Evolutionary conservation across 2,329 filamentous ascomycete species (phyloP).

Genomic region (Alternaria tenuissima): DNA sequence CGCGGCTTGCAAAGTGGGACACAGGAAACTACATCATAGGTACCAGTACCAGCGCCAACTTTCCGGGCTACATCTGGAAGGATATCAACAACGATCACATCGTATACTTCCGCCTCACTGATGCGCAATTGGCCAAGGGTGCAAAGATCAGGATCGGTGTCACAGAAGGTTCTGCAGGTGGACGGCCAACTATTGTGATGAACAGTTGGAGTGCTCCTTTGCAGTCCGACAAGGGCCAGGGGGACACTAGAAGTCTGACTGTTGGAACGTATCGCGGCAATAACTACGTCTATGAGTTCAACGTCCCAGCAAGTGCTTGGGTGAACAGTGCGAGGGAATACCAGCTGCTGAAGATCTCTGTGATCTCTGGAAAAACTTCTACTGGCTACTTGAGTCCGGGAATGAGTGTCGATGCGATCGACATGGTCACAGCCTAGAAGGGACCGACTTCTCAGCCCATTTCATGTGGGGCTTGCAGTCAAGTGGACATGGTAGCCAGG

Average conservation of each 20-base stretch:
- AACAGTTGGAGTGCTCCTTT: slow-evolving; percentile 28
- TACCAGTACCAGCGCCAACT: slow-evolving; percentile 24
- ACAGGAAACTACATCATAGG: slow-evolving; percentile 32
- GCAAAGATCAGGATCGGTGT: slow-evolving; percentile 34
- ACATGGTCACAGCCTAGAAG: slow-evolving; percentile 22
- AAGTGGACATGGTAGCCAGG: not conserved
- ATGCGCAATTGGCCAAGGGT: slow-evolving; percentile 29
- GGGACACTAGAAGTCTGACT: slow-evolving; percentile 29
- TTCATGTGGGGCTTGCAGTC: not conserved
- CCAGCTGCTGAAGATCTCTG: slow-evolving; percentile 28
- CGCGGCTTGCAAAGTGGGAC: slow-evolving; percentile 39
- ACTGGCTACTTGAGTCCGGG: slow-evolving; percentile 32
- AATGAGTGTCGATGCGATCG: slow-evolving; percentile 31
- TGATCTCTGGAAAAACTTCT: slow-evolving; percentile 31
- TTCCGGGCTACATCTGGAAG: slow-evolving; percentile 56
- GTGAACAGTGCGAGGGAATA: slow-evolving; percentile 26
- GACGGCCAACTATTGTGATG: slow-evolving; percentile 26
- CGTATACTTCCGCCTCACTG: slow-evolving; percentile 50
- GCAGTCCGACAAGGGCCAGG: slow-evolving; percentile 27
- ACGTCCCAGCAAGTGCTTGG: slow-evolving; percentile 34
- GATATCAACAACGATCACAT: slow-evolving; percentile 54
- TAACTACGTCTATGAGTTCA: slow-evolving; percentile 34
- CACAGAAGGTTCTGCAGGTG: slow-evolving; percentile 29
- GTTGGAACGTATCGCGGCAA: slow-evolving; percentile 37
- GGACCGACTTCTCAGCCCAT: not conserved